Conservation (phyloP, 257 asterid genomes). For the Haberlea rhodopensis region DNA sequence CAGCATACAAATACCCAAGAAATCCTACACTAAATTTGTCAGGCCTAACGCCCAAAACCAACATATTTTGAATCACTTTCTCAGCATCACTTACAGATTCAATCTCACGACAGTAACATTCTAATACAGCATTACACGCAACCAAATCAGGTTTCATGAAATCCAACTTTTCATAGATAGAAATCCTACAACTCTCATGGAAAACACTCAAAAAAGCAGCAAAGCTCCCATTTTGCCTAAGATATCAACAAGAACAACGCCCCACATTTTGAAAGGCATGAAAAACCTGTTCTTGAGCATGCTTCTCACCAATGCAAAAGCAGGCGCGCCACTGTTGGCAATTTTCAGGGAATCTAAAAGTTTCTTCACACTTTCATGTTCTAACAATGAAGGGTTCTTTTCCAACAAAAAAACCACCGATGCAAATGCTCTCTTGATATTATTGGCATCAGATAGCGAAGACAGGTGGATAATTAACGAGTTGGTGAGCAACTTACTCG, state of each 20-base stretch:
- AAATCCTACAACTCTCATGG: slow-evolving; percentile 70
- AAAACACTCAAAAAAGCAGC: slow-evolving; percentile 56
- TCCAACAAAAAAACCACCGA: slow-evolving; percentile 66
- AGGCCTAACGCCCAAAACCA: slow-evolving; percentile 73
- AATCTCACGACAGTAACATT: slow-evolving; percentile 67
- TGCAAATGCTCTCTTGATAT: slow-evolving; percentile 81
- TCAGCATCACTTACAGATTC: slow-evolving; percentile 70
- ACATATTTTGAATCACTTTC: slow-evolving; percentile 70
- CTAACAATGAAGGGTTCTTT: slow-evolving; percentile 66
- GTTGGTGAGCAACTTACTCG: slow-evolving; percentile 72
- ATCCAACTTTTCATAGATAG: slow-evolving; percentile 62
- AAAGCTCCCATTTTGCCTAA: slow-evolving; percentile 66
- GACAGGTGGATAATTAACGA: slow-evolving; percentile 67
- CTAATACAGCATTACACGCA: slow-evolving; percentile 86
- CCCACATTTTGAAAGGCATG: slow-evolving; percentile 81
- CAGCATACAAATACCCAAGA: slow-evolving; percentile 78
- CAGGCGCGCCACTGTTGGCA: slow-evolving; percentile 69
- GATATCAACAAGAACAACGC: slow-evolving; percentile 54
- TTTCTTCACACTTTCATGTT: slow-evolving; percentile 45
- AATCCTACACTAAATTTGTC: slow-evolving; percentile 64
- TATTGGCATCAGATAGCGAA: slow-evolving; percentile 55
- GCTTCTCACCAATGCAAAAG: slow-evolving; percentile 73
- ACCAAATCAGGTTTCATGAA: slow-evolving; percentile 69
- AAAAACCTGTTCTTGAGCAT: slow-evolving; percentile 83
- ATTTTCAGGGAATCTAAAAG: slow-evolving; percentile 68